Evolutionary conservation across 23 red algal genomes (phyloP), one percentile per base, ranked within the genome.

Genomic region (Gracilariopsis chorda): DNA sequence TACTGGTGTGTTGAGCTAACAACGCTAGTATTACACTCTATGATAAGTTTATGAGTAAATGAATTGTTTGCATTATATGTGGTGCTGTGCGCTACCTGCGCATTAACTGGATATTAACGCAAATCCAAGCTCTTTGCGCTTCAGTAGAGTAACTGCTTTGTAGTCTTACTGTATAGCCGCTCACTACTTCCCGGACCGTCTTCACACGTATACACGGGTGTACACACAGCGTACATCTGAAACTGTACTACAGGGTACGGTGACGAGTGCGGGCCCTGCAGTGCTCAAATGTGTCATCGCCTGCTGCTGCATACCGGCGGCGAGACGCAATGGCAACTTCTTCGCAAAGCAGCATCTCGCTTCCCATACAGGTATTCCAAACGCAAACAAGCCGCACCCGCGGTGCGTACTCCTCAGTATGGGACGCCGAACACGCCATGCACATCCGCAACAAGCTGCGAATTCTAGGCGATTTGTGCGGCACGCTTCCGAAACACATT

Each of bases 381-480:
- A 68, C 62, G 21, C 62, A 19, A 40, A 41, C 11, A 6, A 68
- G 33, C 33, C 17, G 62, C 33, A 68, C 14, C 27, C 62, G 62
- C 2, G 62, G 41, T 39, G 28, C 62, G 7, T 68, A 39, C 21
- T 19, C 62, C 8, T 39, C 62, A 36, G 62, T 85, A 12, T 85
- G 41, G 39, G 57, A 85, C 57, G 36, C 29, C 36, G 64, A 77
- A 33, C 65, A 90, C 60, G 86, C 72, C 4, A 77, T 90, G 40
- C 35, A 41, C 42, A 70, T 91, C 14, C 90, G 95, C 17, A 91
- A 20, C 48, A 35, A 33, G 13, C 88, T 87, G 43, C 91, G 96
- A 3, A 48, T 98, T 10, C 48, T 94, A 0, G 96, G 96, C n/a
- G 96, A 94, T 53, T 95, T 91, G 73, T 86, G 92, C 37, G 96